A percentile compares a stretch with the other conserved stretches of the same genome.
Evolutionary conservation across 2,329 filamentous ascomycete genomes (phyloP).

Genomic region (Colletotrichum theobromicola): DNA sequence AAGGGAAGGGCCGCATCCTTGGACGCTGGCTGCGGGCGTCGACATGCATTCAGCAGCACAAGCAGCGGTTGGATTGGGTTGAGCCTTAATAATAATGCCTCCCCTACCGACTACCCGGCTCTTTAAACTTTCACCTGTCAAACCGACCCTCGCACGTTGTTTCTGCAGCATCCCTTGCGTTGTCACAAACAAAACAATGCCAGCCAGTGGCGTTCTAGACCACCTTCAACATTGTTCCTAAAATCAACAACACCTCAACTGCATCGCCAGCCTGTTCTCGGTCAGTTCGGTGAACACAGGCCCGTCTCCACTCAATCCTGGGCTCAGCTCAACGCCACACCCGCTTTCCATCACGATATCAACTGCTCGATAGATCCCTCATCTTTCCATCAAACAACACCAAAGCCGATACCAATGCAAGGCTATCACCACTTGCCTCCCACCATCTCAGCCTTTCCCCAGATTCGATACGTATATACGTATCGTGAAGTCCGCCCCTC

Average conservation of each 20-base stretch:
- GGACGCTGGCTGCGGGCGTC: slow-evolving; percentile 2
- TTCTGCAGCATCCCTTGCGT: neutral
- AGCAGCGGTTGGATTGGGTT: neutral
- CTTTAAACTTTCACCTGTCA: neutral
- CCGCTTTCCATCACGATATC: neutral
- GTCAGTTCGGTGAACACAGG: slow-evolving; percentile 7
- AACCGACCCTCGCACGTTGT: neutral
- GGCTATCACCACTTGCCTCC: neutral
- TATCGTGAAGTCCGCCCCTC: slow-evolving; percentile 15
- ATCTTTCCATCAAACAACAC: neutral
- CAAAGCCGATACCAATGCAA: neutral
- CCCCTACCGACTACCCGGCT: neutral
- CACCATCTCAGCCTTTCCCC: slow-evolving; percentile 19
- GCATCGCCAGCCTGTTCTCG: neutral
- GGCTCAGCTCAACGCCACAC: neutral
- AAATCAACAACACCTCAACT: neutral
- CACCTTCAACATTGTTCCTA: neutral
- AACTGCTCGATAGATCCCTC: neutral
- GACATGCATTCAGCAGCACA: neutral
- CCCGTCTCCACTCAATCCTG: neutral
- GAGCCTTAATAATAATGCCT: neutral
- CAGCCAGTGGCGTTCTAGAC: neutral
- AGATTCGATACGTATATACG: slow-evolving; percentile 21
- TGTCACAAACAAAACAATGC: neutral
- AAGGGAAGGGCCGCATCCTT: neutral